Evolutionary conservation across 148 eudicot species (phyloP), one percentile per base, ranked within the genome.

Genomic region (Suaeda aralocaspica): DNA sequence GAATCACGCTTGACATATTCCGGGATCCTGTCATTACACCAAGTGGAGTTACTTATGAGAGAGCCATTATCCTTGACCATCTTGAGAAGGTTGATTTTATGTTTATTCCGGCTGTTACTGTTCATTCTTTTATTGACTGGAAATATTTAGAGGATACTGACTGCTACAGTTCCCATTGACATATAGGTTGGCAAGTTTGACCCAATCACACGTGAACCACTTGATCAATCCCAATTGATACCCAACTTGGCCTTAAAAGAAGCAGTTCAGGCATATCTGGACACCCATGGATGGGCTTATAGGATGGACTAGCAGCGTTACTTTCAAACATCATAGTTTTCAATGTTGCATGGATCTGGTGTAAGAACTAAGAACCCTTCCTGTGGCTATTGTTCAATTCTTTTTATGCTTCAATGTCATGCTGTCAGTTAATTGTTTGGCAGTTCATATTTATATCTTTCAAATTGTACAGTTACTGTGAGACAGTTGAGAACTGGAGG

Each of bases 21-120:
- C 96, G 90, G 10, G 97, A 94, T 80, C 99, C 99, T 52, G 99
- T 94, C 70, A 89, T 94, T 75, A 76, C 92, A 74, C 97, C 99
- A 6, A 91, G 97, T 69, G 97, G 99, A 11, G 25, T 86, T 53
- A 86, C 99, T 33, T 95, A 95, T 66, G 99, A 95, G 78, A 81
- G 97, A 81, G 91, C 89, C 51, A 87, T 81, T 52, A 87, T 95
- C 76, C 84, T 87, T 68, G 88, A 91, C 0, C 96, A 94, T 78
- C 82, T 94, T 18, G 77, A 82, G 24, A 86, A 86, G 97, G 98
- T 91, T 64, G 66, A 60, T 64, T 50, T 70, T 50, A 22, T 28
- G 21, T 15, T 30, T 68, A 22, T 63, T 44, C 22, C 21, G 52
- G 8, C 21, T 18, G 12, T 19, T 41, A 12, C 0, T 19, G 34